Percentiles rank a stretch among this genome's conserved stretches.
phyloP scores from a whole-genome alignment of 176 grass and related monocot species.

The Themeda triandra region DNA sequence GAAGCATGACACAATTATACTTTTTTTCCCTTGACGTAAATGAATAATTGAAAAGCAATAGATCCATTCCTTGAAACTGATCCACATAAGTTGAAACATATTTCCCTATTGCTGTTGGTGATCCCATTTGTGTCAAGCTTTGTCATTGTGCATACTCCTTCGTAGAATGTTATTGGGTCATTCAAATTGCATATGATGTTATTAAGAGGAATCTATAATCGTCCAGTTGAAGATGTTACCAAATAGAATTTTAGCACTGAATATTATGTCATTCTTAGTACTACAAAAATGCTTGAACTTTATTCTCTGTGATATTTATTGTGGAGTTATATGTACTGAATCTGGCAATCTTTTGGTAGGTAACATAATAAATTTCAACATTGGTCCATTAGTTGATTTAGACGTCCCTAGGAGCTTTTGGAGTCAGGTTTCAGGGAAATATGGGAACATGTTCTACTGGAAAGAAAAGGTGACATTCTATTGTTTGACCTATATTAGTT shows the following conservation, averaged over 20 bases:
- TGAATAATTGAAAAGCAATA: not conserved
- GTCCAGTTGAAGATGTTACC: not conserved
- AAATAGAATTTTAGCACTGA: not conserved
- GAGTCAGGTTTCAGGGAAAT: slow-evolving; percentile 84
- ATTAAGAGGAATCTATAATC: not conserved
- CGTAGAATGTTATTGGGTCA: not conserved
- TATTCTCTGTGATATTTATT: not conserved
- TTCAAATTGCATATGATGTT: not conserved
- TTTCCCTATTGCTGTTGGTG: not conserved
- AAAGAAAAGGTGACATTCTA: slow-evolving; percentile 79
- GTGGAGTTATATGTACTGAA: not conserved
- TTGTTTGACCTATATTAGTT: not conserved
- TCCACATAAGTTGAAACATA: not conserved
- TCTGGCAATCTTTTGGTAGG: slow-evolving; percentile 35
- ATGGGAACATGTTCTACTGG: slow-evolving; percentile 97
- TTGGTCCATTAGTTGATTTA: slow-evolving; percentile 84
- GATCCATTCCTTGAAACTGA: not conserved
- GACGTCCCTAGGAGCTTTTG: slow-evolving; percentile 85
- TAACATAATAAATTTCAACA: slow-evolving; percentile 92
- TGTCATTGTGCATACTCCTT: not conserved
- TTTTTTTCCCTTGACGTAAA: not conserved
- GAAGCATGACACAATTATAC: not conserved
- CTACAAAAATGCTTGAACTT: not conserved
- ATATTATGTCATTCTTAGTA: not conserved
- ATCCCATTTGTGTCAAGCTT: not conserved